Percentiles rank a stretch among this genome's conserved stretches.
phyloP scores from a whole-genome alignment of 208 protist species.

The Leishmania braziliensis region DNA sequence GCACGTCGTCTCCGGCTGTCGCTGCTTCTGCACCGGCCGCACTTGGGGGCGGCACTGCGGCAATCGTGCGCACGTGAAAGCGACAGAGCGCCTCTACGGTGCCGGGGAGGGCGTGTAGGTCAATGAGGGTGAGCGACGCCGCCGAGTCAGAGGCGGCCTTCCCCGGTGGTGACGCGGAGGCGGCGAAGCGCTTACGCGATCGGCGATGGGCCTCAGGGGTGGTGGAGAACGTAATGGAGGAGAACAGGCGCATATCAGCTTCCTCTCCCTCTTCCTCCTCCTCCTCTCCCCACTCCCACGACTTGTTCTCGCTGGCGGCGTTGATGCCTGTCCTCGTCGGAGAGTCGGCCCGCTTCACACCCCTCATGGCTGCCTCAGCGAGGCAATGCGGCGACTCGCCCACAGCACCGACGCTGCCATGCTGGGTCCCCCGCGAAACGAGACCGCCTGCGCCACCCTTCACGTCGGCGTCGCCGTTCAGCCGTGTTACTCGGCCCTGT shows the following conservation, averaged over 20 bases:
- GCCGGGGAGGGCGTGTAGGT: constrained; percentile 36
- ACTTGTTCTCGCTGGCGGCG: neutral
- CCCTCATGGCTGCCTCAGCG: neutral
- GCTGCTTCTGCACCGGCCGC: neutral
- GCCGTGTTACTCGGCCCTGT: neutral
- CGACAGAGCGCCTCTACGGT: constrained; percentile 43
- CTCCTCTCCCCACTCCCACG: neutral
- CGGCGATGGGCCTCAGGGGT: neutral
- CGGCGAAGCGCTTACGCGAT: neutral
- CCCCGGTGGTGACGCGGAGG: neutral
- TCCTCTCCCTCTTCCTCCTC: neutral
- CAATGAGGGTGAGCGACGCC: constrained; percentile 44
- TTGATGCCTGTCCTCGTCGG: neutral
- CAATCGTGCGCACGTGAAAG: constrained; percentile 15
- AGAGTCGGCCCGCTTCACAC: neutral
- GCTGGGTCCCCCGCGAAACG: neutral
- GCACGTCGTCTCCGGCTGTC: neutral
- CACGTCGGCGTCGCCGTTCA: neutral
- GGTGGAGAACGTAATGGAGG: neutral
- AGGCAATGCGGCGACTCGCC: neutral
- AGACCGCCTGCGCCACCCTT: neutral
- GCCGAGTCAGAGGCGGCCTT: neutral
- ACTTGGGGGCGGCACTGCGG: neutral
- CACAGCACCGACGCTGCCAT: neutral
- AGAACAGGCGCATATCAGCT: neutral